These are phyloP conservation scores for Xylariomycetidae sp. DNA, from an alignment of 2,329 filamentous ascomycete species.

Conservation along the genomic window DNA sequence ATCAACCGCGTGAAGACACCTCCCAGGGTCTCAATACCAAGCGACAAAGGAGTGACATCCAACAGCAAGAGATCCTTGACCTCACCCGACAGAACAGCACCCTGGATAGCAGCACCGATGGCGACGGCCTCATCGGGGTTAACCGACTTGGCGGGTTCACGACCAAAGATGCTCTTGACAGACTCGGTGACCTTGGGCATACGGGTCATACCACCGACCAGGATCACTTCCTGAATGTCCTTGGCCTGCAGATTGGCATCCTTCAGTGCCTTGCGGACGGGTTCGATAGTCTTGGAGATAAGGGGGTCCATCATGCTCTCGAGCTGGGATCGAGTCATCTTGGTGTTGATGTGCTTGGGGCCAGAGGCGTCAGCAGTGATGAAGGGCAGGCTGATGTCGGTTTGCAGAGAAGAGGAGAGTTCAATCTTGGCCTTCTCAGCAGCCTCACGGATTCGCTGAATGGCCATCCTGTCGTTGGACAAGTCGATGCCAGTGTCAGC, in stretches of 20 bases:
- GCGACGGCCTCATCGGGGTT: constrained; percentile 98
- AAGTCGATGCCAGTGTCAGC: constrained; percentile 90
- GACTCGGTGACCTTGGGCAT: constrained; percentile 98
- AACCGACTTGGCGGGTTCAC: constrained; percentile 94
- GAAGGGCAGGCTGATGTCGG: constrained; percentile 97
- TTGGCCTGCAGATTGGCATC: constrained; percentile 86
- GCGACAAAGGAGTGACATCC: constrained; percentile 91
- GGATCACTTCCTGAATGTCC: constrained; percentile 96
- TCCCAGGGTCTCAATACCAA: constrained; percentile 97
- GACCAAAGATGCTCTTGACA: constrained; percentile 94
- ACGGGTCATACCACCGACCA: constrained; percentile 98
- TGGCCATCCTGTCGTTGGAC: constrained; percentile 90
- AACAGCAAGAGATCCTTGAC: constrained; percentile 94
- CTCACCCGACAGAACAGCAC: constrained; percentile 92
- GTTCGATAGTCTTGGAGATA: constrained; percentile 80
- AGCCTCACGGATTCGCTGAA: constrained; percentile 97
- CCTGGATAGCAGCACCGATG: constrained; percentile 95
- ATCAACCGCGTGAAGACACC: constrained; percentile 98
- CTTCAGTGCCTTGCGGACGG: constrained; percentile 94
- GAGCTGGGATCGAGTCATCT: constrained; percentile 88
- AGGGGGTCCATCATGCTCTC: constrained; percentile 90
- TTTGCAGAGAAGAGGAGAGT: constrained; percentile 89
- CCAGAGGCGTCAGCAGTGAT: constrained; percentile 94
- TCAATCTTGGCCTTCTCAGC: constrained; percentile 99
- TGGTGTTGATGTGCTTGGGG: constrained; percentile 97